Base-by-base conservation (phyloP, 2,329 filamentous ascomycete species). In the Colletotrichum tofieldiae region DNA sequence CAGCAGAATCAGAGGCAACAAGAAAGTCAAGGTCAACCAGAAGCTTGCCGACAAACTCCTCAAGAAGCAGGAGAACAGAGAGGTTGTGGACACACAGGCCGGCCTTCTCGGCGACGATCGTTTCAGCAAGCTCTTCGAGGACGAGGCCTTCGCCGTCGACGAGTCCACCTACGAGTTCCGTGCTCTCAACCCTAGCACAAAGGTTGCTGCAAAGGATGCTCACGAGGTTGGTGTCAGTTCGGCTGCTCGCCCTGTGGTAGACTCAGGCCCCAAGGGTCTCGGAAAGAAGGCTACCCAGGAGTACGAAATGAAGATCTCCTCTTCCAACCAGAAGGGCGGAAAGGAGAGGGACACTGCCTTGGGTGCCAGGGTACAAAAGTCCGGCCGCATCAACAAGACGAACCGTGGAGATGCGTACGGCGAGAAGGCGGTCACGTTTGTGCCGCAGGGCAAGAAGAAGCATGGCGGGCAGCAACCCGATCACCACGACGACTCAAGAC, bases 1-100 rank as follows among this genome's bases (percentile, higher is more conserved):
- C 79, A 97, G 92, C 81, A 90, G 96, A 76, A 98, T 99, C 78
- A 91, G 96, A 77, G 95, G 96, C 75, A 94, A 92, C 83, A 98
- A 98, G 86, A 98, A 98, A 87, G 93, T 97, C 86, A 98, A 98
- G 87, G 95, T 99, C 84, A 99, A 99, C 82, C 91, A 95, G 79
- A 92, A 89, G 75, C 82, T 93, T 75, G 93, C 93, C 72, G 93
- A 96, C 79, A 94, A 93, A 81, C 89, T 90, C 75, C 91, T 90
- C 85, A 89, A 90, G 79, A 88, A 88, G 75, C 89, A 90, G 77
- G 90, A 91, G 77, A 89, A 87, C 79, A 86, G 89, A 77, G 86
- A 86, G 43, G 84, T 86, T 68, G 85, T 90, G 63, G 90, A 92
- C 73, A 84, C 85, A 65, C 85, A 87, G 75, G 90, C 88, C 74